Conservation (phyloP, 2,329 filamentous ascomycete species). For the Colletotrichum simmondsii region DNA sequence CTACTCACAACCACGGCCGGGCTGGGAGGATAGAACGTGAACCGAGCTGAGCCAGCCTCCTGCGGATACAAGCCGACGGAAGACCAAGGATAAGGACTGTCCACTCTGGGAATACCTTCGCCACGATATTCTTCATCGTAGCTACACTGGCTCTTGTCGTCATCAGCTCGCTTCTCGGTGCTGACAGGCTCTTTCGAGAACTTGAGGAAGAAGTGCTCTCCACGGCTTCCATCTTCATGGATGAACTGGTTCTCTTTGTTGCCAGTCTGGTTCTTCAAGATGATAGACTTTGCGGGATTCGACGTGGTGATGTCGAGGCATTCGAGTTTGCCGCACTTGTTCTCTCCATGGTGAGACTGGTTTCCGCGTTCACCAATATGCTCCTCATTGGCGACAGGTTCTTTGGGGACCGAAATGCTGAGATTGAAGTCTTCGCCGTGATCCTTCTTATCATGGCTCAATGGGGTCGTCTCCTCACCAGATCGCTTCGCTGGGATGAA, state of each 20-base stretch:
- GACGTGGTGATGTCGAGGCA: no score
- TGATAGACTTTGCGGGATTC: no score
- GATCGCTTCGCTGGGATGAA: no score
- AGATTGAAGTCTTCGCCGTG: no score
- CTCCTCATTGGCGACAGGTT: neutral
- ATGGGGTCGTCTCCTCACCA: no score
- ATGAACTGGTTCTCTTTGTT: no score
- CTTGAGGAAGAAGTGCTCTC: neutral
- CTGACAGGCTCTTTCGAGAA: neutral
- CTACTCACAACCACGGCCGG: neutral
- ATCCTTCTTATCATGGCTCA: no score
- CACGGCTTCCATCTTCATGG: no score
- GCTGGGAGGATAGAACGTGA: neutral
- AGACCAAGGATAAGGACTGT: conserved; percentile 2
- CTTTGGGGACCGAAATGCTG: neutral
- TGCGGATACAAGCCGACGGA: neutral
- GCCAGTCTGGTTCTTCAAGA: no score
- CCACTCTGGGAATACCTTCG: neutral
- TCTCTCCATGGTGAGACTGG: neutral
- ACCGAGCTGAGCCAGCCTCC: neutral
- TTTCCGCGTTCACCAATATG: neutral
- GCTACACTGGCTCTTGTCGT: neutral
- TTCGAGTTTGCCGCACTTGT: no score
- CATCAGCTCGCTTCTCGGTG: neutral
- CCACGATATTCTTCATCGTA: neutral